Percentiles rank a stretch among this genome's conserved stretches.
Evolutionary conservation across 176 grass and related monocot species (phyloP).

Genomic region (Bromus sterilis): DNA sequence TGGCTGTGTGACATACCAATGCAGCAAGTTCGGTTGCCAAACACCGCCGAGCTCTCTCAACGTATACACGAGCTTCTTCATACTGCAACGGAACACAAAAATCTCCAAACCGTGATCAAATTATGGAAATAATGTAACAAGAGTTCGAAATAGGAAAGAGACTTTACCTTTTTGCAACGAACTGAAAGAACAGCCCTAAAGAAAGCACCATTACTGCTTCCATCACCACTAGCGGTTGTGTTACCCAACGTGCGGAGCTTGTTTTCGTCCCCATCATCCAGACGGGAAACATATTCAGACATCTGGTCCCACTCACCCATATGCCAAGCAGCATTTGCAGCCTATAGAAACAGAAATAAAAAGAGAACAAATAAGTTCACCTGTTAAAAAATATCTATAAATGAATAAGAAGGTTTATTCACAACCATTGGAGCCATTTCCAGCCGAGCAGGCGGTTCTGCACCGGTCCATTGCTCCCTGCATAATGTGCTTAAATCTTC

Average conservation of each 20-base stretch:
- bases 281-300: slow-evolving; percentile 85
- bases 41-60: slow-evolving; percentile 93
- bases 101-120: slow-evolving; percentile 16
- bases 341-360: slow-evolving; percentile 36
- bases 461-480: slow-evolving; percentile 95
- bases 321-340: slow-evolving; percentile 95
- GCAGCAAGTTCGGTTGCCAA: slow-evolving; percentile 95
- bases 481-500: slow-evolving; percentile 89
- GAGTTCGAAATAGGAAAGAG: neutral
- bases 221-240: slow-evolving; percentile 86
- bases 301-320: slow-evolving; percentile 99
- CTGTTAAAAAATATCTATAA: neutral
- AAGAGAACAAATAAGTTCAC: neutral
- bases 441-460: slow-evolving; percentile 81
- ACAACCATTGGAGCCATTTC: slow-evolving; percentile 99
- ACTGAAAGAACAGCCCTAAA: slow-evolving; percentile 93
- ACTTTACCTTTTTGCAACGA: slow-evolving; percentile 58
- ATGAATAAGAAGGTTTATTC: slow-evolving; percentile 8
- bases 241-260: slow-evolving; percentile 79
- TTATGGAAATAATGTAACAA: neutral
- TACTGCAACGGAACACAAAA: slow-evolving; percentile 43
- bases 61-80: slow-evolving; percentile 71
- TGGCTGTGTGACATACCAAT: slow-evolving; percentile 46
- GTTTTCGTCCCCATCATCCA: slow-evolving; percentile 92
- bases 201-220: slow-evolving; percentile 98